Conservation (phyloP, 345 rosid species). For the Arabis hirsuta region DNA sequence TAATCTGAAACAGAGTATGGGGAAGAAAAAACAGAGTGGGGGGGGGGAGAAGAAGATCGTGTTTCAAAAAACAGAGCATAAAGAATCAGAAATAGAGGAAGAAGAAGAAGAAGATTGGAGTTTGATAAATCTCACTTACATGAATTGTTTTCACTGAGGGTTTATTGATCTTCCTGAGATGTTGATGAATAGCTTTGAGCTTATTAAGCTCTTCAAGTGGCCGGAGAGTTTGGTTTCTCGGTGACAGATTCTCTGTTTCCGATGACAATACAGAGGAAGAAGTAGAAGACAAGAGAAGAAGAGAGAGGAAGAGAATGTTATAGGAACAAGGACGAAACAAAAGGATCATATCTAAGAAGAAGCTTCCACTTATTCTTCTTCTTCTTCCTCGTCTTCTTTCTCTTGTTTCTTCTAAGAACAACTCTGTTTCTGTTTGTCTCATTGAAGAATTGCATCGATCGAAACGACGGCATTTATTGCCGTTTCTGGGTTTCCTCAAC, state of each 20-base stretch:
- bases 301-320: slow-evolving; percentile 42
- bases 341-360: slow-evolving; percentile 48
- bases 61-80: not conserved
- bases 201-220: slow-evolving; percentile 65
- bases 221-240: slow-evolving; percentile 65
- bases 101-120: not conserved
- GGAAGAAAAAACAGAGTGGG: not conserved
- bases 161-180: slow-evolving; percentile 85
- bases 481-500: slow-evolving; percentile 51
- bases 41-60: too few relatives aligned
- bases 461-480: slow-evolving; percentile 59
- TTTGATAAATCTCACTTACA: slow-evolving; percentile 47
- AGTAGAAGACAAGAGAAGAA: slow-evolving; percentile 47
- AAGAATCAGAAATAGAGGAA: not conserved
- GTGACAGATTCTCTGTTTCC: slow-evolving; percentile 43
- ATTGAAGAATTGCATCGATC: slow-evolving; percentile 47
- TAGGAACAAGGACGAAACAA: slow-evolving; percentile 52
- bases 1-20: not conserved
- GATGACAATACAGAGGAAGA: slow-evolving; percentile 52
- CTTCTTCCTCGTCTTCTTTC: slow-evolving; percentile 37
- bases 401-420: slow-evolving; percentile 40
- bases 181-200: slow-evolving; percentile 58
- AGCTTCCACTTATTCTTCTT: slow-evolving; percentile 47
- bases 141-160: slow-evolving; percentile 79
- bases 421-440: slow-evolving; percentile 42